Conservation (phyloP, 257 asterid species). For the Cruciata laevipes region DNA sequence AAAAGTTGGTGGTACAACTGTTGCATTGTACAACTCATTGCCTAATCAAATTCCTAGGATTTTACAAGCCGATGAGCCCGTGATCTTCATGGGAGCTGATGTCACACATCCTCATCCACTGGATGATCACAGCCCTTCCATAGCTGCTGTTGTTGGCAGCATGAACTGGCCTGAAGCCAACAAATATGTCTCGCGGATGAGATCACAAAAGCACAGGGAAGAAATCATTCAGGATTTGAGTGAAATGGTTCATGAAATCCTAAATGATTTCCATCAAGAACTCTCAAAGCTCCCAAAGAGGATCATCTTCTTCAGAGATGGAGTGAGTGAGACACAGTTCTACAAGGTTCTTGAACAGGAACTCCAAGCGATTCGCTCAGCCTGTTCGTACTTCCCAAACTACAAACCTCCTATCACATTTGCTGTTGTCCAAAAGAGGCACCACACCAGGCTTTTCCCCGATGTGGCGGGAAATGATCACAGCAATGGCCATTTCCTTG, state of each 20-base stretch:
- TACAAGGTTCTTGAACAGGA: slow-evolving; percentile 59
- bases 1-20: slow-evolving; percentile 91
- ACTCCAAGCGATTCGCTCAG: slow-evolving; percentile 46
- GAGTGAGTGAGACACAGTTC: slow-evolving; percentile 93
- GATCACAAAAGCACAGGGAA: slow-evolving; percentile 82
- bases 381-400: slow-evolving; percentile 51
- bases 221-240: slow-evolving; percentile 78
- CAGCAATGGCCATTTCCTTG: slow-evolving; percentile 13
- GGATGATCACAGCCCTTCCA: slow-evolving; percentile 83
- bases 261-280: slow-evolving; percentile 58
- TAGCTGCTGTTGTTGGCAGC: slow-evolving; percentile 94
- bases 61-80: slow-evolving; percentile 54
- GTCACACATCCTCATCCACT: slow-evolving; percentile 95
- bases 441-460: slow-evolving; percentile 78
- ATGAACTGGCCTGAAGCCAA: slow-evolving; percentile 93
- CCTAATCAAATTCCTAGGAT: slow-evolving; percentile 78
- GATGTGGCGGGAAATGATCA: slow-evolving; percentile 23
- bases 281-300: slow-evolving; percentile 51
- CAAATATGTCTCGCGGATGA: slow-evolving; percentile 77
- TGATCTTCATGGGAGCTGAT: slow-evolving; percentile 94
- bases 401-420: slow-evolving; percentile 85
- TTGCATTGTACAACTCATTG: slow-evolving; percentile 61
- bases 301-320: slow-evolving; percentile 87
- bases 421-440: slow-evolving; percentile 83
- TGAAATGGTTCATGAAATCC: slow-evolving; percentile 61